phyloP scores from a whole-genome alignment of 352 stramenopile genomes.

The Phytophthora agathidicida region DNA sequence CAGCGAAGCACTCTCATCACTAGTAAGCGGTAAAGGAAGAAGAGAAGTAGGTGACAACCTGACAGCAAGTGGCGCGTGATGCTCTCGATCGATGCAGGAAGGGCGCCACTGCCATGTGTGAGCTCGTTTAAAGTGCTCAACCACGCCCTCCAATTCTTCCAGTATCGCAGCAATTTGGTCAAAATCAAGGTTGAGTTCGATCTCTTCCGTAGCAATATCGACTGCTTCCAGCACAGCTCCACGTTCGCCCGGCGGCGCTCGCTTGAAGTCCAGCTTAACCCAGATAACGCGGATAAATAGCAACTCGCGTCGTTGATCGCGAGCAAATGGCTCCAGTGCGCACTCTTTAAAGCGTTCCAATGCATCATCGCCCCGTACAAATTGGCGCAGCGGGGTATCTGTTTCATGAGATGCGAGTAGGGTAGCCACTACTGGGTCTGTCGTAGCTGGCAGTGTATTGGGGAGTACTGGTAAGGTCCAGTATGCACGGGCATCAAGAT shows the following conservation, averaged over 20 bases:
- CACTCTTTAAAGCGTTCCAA: slow-evolving; percentile 45
- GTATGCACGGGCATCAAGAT: slow-evolving; percentile 49
- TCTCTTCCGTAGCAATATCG: slow-evolving; percentile 64
- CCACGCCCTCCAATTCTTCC: slow-evolving; percentile 48
- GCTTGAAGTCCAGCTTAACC: slow-evolving; percentile 68
- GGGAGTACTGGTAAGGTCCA: slow-evolving; percentile 10
- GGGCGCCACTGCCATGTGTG: slow-evolving; percentile 48
- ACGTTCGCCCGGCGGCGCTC: neutral
- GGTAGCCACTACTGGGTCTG: neutral
- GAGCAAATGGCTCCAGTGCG: slow-evolving; percentile 32
- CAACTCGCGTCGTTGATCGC: slow-evolving; percentile 47
- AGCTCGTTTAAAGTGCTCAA: slow-evolving; percentile 40
- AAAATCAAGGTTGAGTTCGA: slow-evolving; percentile 66
- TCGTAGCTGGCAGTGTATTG: neutral
- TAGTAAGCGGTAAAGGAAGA: slow-evolving; percentile 39
- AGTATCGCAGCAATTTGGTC: slow-evolving; percentile 53
- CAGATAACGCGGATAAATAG: slow-evolving; percentile 57
- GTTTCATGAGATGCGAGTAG: neutral
- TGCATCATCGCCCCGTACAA: slow-evolving; percentile 15
- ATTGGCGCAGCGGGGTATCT: slow-evolving; percentile 1
- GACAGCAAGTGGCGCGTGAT: slow-evolving; percentile 40
- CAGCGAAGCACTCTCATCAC: slow-evolving; percentile 10
- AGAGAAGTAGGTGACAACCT: slow-evolving; percentile 32
- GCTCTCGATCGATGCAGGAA: slow-evolving; percentile 56
- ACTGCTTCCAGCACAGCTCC: slow-evolving; percentile 38